Evolutionary conservation across 495 filamentous ascomycete species (phyloP).

Genomic region (Penicillium longicatenatum): DNA sequence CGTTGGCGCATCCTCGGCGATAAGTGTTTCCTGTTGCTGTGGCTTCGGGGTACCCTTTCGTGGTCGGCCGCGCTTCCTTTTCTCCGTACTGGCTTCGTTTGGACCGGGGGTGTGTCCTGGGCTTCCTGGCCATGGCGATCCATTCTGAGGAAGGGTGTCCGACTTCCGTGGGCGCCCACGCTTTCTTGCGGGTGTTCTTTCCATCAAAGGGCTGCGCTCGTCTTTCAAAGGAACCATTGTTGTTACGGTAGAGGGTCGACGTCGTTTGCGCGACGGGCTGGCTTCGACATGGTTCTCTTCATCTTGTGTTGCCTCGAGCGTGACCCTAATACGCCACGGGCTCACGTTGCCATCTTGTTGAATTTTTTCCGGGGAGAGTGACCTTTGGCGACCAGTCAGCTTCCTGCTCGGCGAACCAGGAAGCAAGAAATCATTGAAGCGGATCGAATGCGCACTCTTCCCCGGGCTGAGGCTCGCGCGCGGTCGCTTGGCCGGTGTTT

Average conservation of each 20-base stretch:
- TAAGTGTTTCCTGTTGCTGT: slow-evolving; percentile 10
- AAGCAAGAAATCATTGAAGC: slow-evolving; percentile 49
- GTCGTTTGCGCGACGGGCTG: slow-evolving; percentile 38
- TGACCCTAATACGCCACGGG: slow-evolving; percentile 61
- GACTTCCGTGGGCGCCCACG: slow-evolving; percentile 53
- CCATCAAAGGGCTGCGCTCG: slow-evolving; percentile 32
- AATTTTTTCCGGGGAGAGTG: slow-evolving; percentile 40
- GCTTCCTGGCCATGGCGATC: slow-evolving; percentile 40
- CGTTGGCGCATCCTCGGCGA: slow-evolving; percentile 21
- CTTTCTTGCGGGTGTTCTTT: slow-evolving; percentile 38
- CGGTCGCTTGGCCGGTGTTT: slow-evolving; percentile 39
- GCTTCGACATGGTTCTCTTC: slow-evolving; percentile 34
- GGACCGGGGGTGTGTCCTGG: slow-evolving; percentile 37
- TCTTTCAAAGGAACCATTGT: slow-evolving; percentile 58
- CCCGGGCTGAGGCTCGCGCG: slow-evolving; percentile 42
- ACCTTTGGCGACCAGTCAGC: slow-evolving; percentile 33
- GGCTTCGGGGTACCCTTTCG: slow-evolving; percentile 38
- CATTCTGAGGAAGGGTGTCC: slow-evolving; percentile 25
- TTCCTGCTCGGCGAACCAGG: slow-evolving; percentile 44
- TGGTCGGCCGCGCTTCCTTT: slow-evolving; percentile 41
- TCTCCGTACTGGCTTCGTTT: slow-evolving; percentile 23
- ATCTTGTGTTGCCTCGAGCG: slow-evolving; percentile 59
- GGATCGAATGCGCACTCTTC: slow-evolving; percentile 46
- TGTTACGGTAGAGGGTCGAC: slow-evolving; percentile 46
- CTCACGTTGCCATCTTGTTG: slow-evolving; percentile 43